Evolutionary conservation across 257 asterid genomes (phyloP).

Genomic region (Solanum ossicruentum): DNA sequence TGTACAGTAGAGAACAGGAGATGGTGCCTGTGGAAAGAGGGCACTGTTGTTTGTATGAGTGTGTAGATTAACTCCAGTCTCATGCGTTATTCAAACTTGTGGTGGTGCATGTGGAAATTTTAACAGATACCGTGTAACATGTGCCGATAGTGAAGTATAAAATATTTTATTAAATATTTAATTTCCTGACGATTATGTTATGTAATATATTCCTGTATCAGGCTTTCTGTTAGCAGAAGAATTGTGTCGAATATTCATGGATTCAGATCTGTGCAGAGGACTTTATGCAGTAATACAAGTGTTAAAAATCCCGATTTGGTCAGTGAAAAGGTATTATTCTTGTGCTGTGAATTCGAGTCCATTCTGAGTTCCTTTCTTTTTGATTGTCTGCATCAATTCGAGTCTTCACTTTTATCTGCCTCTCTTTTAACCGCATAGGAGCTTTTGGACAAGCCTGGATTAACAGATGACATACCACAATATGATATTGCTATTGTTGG

Average conservation of each 20-base stretch:
- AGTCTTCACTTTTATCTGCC: neutral
- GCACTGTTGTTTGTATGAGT: neutral
- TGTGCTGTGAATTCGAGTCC: neutral
- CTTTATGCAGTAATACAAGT: slow-evolving; percentile 33
- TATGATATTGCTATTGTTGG: slow-evolving; percentile 97
- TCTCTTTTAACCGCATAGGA: slow-evolving; percentile 15
- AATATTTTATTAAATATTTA: neutral
- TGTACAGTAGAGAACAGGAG: neutral
- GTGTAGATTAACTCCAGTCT: neutral
- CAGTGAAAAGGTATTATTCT: slow-evolving; percentile 8
- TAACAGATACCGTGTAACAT: neutral
- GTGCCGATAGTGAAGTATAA: neutral
- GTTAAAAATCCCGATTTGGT: slow-evolving; percentile 20
- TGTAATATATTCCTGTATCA: slow-evolving; percentile 4
- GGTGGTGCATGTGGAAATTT: neutral
- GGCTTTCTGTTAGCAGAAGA: slow-evolving; percentile 35
- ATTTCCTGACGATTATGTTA: neutral
- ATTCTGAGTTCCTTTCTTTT: neutral
- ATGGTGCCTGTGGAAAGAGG: neutral
- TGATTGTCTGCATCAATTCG: neutral
- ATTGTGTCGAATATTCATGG: slow-evolving; percentile 10
- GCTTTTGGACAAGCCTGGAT: slow-evolving; percentile 15
- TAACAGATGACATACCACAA: slow-evolving; percentile 23
- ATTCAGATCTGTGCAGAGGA: slow-evolving; percentile 30
- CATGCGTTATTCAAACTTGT: neutral